Conservation (phyloP, 2,329 filamentous ascomycete species). For the Aspergillus versicolor region DNA sequence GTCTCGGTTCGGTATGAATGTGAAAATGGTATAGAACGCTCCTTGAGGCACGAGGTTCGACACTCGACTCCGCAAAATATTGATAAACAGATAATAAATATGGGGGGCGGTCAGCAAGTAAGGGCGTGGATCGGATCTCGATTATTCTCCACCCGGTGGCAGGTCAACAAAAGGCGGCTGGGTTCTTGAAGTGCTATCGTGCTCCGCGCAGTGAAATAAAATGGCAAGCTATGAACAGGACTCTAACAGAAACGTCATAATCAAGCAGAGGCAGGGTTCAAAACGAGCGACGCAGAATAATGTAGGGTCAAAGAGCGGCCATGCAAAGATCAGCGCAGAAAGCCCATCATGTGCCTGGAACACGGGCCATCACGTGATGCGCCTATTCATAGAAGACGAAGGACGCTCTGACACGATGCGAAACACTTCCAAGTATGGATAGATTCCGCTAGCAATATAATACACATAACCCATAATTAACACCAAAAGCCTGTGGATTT, state of each 20-base stretch:
- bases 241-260: not conserved
- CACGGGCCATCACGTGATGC: constrained; percentile 6
- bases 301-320: not conserved
- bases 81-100: constrained; percentile 1
- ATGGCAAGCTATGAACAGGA: not conserved
- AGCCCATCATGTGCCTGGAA: constrained; percentile 5
- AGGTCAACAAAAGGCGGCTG: constrained; percentile 12
- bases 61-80: not conserved
- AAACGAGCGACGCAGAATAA: not conserved
- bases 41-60: not conserved
- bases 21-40: not conserved
- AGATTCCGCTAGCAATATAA: constrained; percentile 1
- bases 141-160: constrained; percentile 14
- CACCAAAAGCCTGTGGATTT: constrained; percentile 4
- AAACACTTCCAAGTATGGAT: not conserved
- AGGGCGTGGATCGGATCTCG: constrained; percentile 16
- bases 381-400: not conserved
- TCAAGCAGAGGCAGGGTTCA: not conserved
- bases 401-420: not conserved
- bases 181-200: constrained; percentile 2
- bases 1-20: not conserved
- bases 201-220: not conserved
- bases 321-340: constrained; percentile 8
- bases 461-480: constrained; percentile 5
- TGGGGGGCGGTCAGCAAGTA: constrained; percentile 3